These are phyloP conservation scores for Fusarium solani-melongenae DNA, from an alignment of 2,329 filamentous ascomycete genomes.

Conservation along the genomic window DNA sequence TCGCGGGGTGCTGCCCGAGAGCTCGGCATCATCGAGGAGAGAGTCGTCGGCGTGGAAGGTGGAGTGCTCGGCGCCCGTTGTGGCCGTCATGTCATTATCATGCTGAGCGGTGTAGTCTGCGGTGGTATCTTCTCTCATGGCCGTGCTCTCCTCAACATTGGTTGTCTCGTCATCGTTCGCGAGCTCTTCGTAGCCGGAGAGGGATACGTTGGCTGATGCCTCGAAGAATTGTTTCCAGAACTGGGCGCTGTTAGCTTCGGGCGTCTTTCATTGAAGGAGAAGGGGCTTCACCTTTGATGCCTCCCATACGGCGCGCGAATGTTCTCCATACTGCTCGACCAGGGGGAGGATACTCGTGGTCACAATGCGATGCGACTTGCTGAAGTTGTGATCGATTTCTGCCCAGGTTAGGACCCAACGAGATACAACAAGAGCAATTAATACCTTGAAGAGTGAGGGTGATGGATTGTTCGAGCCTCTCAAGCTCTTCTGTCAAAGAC, in stretches of 20 bases:
- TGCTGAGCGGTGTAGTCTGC: slow-evolving; percentile 58
- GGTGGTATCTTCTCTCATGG: slow-evolving; percentile 67
- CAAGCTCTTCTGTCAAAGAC: slow-evolving; percentile 92
- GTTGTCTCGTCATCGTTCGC: slow-evolving; percentile 73
- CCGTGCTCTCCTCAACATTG: slow-evolving; percentile 62
- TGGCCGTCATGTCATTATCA: slow-evolving; percentile 51
- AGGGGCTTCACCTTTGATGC: slow-evolving; percentile 78
- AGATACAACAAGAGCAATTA: neutral
- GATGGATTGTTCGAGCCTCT: slow-evolving; percentile 95
- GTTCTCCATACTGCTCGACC: slow-evolving; percentile 94
- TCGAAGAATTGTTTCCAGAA: slow-evolving; percentile 99
- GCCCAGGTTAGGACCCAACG: slow-evolving; percentile 1
- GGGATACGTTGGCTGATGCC: slow-evolving; percentile 94
- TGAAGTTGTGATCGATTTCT: slow-evolving; percentile 99
- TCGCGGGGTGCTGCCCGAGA: slow-evolving; percentile 76
- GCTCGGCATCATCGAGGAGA: slow-evolving; percentile 71
- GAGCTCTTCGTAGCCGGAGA: slow-evolving; percentile 92
- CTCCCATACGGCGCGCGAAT: slow-evolving; percentile 95
- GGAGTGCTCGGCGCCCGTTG: slow-evolving; percentile 48
- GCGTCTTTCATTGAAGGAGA: neutral
- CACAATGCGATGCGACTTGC: slow-evolving; percentile 94
- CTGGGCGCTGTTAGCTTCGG: slow-evolving; percentile 54
- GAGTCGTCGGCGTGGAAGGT: slow-evolving; percentile 68
- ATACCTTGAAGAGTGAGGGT: slow-evolving; percentile 92
- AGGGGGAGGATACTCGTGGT: slow-evolving; percentile 92